phyloP scores from a whole-genome alignment of 192 early-diverging fungal genomes.

The Oehlia diaphana region DNA sequence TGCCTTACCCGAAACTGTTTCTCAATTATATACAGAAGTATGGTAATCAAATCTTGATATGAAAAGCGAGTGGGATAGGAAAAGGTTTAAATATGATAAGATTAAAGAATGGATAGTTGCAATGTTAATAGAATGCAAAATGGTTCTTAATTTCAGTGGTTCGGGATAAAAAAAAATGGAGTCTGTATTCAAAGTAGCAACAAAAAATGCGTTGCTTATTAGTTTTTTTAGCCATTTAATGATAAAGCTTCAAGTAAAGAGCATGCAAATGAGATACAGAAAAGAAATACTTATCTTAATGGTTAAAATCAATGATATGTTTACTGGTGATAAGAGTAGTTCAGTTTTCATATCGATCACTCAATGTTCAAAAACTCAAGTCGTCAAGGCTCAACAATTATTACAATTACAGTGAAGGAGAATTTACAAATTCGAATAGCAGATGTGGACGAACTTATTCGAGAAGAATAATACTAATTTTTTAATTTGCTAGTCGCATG shows the following conservation, averaged over 20 bases:
- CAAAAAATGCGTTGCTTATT: constrained; percentile 52
- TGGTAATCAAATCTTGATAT: constrained; percentile 76
- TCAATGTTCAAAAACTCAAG: constrained; percentile 76
- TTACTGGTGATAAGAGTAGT: constrained; percentile 85
- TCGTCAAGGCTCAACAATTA: constrained; percentile 80
- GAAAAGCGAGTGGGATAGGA: constrained; percentile 39
- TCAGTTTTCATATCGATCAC: too few relatives aligned
- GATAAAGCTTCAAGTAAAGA: constrained; percentile 4
- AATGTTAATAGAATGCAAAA: constrained; percentile 82
- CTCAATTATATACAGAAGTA: constrained; percentile 89
- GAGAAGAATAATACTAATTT: too few relatives aligned
- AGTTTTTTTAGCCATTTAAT: constrained; percentile 45
- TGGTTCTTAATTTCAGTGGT: neutral
- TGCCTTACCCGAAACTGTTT: too few relatives aligned
- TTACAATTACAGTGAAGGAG: constrained; percentile 77
- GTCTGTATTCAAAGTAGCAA: constrained; percentile 50
- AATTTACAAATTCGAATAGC: constrained; percentile 27
- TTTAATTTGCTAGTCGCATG: too few relatives aligned
- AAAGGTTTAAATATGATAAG: constrained; percentile 33
- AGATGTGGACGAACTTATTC: too few relatives aligned
- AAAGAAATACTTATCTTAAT: constrained; percentile 56
- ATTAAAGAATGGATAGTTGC: constrained; percentile 58
- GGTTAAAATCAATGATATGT: constrained; percentile 99
- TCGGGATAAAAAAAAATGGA: constrained; percentile 52
- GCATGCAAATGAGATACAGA: neutral